Evolutionary conservation across 2,329 filamentous ascomycete genomes (phyloP), one percentile per base, ranked within the genome.

Genomic region (Neofusicoccum sp.): DNA sequence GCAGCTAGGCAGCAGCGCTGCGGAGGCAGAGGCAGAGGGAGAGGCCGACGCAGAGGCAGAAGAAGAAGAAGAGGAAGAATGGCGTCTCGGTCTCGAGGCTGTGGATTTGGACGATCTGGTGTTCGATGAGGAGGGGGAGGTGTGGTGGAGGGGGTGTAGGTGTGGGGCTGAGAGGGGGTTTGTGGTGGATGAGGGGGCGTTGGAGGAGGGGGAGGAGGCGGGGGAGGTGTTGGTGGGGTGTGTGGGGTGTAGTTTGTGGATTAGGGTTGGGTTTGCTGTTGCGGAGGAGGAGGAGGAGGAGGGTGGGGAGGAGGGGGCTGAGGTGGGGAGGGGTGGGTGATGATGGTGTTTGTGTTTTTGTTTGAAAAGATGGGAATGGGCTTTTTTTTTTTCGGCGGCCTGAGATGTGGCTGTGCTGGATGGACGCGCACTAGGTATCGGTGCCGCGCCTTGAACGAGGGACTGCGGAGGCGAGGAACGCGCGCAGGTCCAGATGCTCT

Each of bases 241-340:
- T 75, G 76, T 77, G 61, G 85, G 85, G 36, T 88, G 85, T 72
- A 87, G 85, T 77, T 76, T 88, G 61, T 87, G 83, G 81, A 76
- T 87, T 63, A 82, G 82, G 69, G 79, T 88, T 45, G 72, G 82
- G 64, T 88, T 87, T 76, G 82, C 79, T 24, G 78, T 83, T 48
- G 79, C 79, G 61, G 79, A 76, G 7, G 70, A 68, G 20, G 20
- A 20, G 20, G 20, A 2, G 20, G 20, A 20, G 20, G 20, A 20
- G 20, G 20, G 20, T 20, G 20, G 1, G 20, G 1, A 20, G 20
- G 20, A 20, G 1, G 20, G 20, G 20, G 20, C 20, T 20, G 20
- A 20, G 20, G 20, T 20, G 20, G 20, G 20, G 20, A 20, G 20
- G 20, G 20, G 20, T 20, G 20, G 20, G 20, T 20, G 20, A 20